A percentile compares a stretch with the other conserved stretches of the same genome.
phyloP scores from a whole-genome alignment of 305 asterid genomes.

The Ruellia speciosa region DNA sequence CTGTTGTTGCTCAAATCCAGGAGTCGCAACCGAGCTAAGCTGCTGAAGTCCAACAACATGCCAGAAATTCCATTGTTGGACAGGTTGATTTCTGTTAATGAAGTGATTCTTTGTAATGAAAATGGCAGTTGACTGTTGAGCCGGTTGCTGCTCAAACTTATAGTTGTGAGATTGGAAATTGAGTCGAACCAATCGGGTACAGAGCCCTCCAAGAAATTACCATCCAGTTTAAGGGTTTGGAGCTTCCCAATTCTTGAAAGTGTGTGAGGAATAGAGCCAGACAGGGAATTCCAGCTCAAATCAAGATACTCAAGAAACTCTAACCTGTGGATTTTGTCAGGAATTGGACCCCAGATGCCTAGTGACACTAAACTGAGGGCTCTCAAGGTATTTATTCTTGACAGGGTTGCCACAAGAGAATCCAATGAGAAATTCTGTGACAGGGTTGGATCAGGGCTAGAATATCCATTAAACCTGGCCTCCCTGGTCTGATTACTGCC shows the following conservation, averaged over 20 bases:
- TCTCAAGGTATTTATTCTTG: constrained; percentile 42
- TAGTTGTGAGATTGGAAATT: constrained; percentile 36
- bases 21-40: constrained; percentile 29
- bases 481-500: constrained; percentile 35
- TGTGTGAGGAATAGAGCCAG: constrained; percentile 39
- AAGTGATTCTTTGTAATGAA: constrained; percentile 27
- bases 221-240: constrained; percentile 37
- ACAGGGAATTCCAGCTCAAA: constrained; percentile 52
- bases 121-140: constrained; percentile 33
- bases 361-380: constrained; percentile 37
- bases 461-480: constrained; percentile 29
- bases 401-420: constrained; percentile 46
- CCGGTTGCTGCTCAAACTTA: constrained; percentile 39
- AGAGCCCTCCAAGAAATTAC: constrained; percentile 48
- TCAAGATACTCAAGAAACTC: constrained; percentile 44
- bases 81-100: constrained; percentile 34
- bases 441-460: constrained; percentile 25
- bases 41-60: constrained; percentile 32
- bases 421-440: constrained; percentile 55
- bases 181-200: constrained; percentile 38
- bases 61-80: constrained; percentile 41
- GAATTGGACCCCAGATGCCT: constrained; percentile 57
- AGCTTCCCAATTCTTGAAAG: constrained; percentile 38
- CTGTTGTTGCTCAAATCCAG: constrained; percentile 46
- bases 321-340: constrained; percentile 43